Percentiles rank a stretch among this genome's conserved stretches.
phyloP scores from a whole-genome alignment of 768 basidiomycete genomes.

The Amanita exitialis region DNA sequence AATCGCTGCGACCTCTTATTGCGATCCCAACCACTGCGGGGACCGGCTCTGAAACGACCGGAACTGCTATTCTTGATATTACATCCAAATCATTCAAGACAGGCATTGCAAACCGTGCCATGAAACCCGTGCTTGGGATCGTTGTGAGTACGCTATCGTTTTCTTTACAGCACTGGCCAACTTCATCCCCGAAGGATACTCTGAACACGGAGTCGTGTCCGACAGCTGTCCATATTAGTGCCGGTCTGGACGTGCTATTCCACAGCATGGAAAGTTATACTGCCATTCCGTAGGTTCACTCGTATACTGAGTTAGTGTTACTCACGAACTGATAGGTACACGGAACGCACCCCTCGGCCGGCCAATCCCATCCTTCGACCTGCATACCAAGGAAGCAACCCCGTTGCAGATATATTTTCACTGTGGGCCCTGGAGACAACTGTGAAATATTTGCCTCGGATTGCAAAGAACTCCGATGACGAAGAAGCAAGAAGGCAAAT shows the following conservation, averaged over 20 bases:
- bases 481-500: constrained; percentile 82
- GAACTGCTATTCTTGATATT: constrained; percentile 89
- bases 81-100: constrained; percentile 93
- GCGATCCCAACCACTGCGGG: constrained; percentile 72
- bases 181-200: constrained; percentile 42
- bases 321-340: constrained; percentile 44
- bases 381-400: constrained; percentile 90
- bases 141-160: constrained; percentile 29
- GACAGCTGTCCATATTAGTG: constrained; percentile 84
- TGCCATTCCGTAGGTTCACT: constrained; percentile 67
- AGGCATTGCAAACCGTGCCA: constrained; percentile 85
- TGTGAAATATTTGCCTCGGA: constrained; percentile 79
- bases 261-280: constrained; percentile 94
- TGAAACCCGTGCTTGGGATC: constrained; percentile 84
- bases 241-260: constrained; percentile 94
- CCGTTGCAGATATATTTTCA: constrained; percentile 93
- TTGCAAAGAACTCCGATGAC: constrained; percentile 72
- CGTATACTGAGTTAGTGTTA: not conserved
- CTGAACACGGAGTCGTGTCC: constrained; percentile 89
- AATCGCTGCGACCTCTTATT: constrained; percentile 73
- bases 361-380: constrained; percentile 85
- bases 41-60: constrained; percentile 92
- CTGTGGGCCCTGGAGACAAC: constrained; percentile 88
- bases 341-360: constrained; percentile 80
- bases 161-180: not conserved